phyloP scores from a whole-genome alignment of 441 rosid genomes.

The Erysimum pusillum region DNA sequence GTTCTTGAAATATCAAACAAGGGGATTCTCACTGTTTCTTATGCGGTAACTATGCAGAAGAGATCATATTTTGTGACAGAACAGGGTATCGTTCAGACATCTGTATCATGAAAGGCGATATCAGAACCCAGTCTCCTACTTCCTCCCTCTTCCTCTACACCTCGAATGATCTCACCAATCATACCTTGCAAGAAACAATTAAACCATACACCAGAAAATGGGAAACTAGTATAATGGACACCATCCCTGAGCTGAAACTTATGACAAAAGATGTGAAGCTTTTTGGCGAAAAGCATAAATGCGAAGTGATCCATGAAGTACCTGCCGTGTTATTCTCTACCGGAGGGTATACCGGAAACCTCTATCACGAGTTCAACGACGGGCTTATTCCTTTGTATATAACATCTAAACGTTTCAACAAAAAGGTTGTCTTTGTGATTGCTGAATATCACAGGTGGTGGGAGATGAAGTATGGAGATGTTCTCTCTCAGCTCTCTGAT shows the following conservation, averaged over 20 bases:
- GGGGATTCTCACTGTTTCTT: constrained; percentile 10
- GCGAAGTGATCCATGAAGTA: constrained; percentile 79
- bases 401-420: constrained; percentile 81
- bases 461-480: constrained; percentile 78
- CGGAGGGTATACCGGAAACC: constrained; percentile 93
- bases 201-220: constrained; percentile 95
- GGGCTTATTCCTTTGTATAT: constrained; percentile 89
- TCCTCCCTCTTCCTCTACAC: constrained; percentile 76
- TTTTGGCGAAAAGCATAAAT: constrained; percentile 44
- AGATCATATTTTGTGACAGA: constrained; percentile 83
- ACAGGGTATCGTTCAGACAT: constrained; percentile 78
- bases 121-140: constrained; percentile 75
- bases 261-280: constrained; percentile 47
- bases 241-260: constrained; percentile 73
- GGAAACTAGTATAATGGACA: constrained; percentile 86
- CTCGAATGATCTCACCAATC: constrained; percentile 44
- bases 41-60: constrained; percentile 37
- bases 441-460: constrained; percentile 93
- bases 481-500: constrained; percentile 77
- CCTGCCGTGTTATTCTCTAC: constrained; percentile 91
- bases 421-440: constrained; percentile 85
- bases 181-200: constrained; percentile 59
- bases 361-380: constrained; percentile 95
- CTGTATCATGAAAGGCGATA: constrained; percentile 90
- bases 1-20: constrained; percentile 27